Base-by-base conservation (phyloP, 257 asterid genomes). In the Thymus mandschuricus region DNA sequence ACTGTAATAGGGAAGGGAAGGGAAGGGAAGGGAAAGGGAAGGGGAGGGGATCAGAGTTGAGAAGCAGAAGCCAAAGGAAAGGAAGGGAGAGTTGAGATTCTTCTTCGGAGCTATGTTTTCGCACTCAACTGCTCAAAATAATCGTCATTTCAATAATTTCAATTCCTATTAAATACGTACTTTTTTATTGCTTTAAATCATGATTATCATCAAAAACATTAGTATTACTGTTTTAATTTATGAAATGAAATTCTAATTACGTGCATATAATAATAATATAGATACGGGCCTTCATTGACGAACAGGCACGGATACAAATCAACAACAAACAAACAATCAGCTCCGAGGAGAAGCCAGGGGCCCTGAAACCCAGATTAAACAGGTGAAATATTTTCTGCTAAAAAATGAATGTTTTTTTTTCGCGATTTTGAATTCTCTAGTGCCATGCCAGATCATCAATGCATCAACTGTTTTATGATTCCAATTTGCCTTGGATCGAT, bases 361-460 rank as follows among this genome's bases (percentile, higher is more conserved):
- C 21, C 21, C 50, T 66, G 5, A 2, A n/a, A 49, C 29, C 60
- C 60, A 33, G 34, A 48, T 66, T 49, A 31, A 6, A 15, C 49
- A 66, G 71, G 71, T 66, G 60, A 66, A 66, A 3, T n/a, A 51
- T 67, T 33, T 8, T 13, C 71, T 33, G 15, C 71, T 66, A 3
- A 64, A 46, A 64, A 44, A 5, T 64, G 12, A 28, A 28, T 4
- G 29, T 45, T 63, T 44, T 64, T 0, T 28, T 44, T 45, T 6
- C 7, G 11, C 7, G 28, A 8, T 45, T 30, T 44, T 45, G 10
- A 45, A 64, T 64, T 46, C 57, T 64, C 57, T 12, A 27, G 27
- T 28, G 43, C 69, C 13, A 38, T 15, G 30, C 21, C 21, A 30
- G 63, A 56, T 69, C 74, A 44, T 51, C 57, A 15, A 51, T 1